A percentile compares a stretch with the other conserved stretches of the same genome.
These are phyloP conservation scores for Incumbomyces lentus DNA, from an alignment of 2,329 filamentous ascomycete species.

Conservation along the genomic window DNA sequence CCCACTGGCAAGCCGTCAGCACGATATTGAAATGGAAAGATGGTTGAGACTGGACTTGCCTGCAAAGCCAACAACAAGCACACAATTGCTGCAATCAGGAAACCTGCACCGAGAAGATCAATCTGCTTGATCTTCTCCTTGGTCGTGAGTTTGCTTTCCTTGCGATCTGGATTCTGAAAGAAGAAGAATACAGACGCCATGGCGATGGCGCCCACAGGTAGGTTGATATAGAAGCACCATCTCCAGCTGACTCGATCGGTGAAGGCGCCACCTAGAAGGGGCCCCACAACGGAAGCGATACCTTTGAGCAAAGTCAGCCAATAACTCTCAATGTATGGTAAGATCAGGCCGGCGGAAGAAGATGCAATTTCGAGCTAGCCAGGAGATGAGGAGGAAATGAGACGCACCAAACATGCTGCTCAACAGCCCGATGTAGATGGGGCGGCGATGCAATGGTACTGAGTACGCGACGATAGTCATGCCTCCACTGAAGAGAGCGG, in stretches of 20 bases:
- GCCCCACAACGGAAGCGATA: slow-evolving; percentile 36
- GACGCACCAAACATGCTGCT: slow-evolving; percentile 43
- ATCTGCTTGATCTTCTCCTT: slow-evolving; percentile 21
- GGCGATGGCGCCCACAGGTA: slow-evolving; percentile 30
- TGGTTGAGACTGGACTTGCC: neutral
- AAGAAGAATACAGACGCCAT: slow-evolving; percentile 25
- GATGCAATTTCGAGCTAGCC: too few species aligned
- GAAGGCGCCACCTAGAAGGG: slow-evolving; percentile 36
- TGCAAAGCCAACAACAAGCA: slow-evolving; percentile 35
- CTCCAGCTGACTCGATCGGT: slow-evolving; percentile 29
- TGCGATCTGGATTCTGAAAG: slow-evolving; percentile 24
- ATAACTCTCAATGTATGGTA: too few species aligned
- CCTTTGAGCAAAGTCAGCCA: neutral
- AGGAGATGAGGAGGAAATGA: too few species aligned
- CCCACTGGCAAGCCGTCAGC: slow-evolving; percentile 29
- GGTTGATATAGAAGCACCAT: slow-evolving; percentile 32
- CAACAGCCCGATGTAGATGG: slow-evolving; percentile 32
- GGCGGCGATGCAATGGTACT: slow-evolving; percentile 18
- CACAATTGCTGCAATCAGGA: slow-evolving; percentile 35
- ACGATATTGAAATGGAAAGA: neutral
- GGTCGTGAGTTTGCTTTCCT: slow-evolving; percentile 15
- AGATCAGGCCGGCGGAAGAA: too few species aligned
- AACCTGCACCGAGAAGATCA: slow-evolving; percentile 19
- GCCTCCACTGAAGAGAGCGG: slow-evolving; percentile 22
- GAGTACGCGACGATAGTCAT: slow-evolving; percentile 22